Base-by-base conservation (phyloP, 192 early-diverging fungal species). In the Chytriomyces sp. region DNA sequence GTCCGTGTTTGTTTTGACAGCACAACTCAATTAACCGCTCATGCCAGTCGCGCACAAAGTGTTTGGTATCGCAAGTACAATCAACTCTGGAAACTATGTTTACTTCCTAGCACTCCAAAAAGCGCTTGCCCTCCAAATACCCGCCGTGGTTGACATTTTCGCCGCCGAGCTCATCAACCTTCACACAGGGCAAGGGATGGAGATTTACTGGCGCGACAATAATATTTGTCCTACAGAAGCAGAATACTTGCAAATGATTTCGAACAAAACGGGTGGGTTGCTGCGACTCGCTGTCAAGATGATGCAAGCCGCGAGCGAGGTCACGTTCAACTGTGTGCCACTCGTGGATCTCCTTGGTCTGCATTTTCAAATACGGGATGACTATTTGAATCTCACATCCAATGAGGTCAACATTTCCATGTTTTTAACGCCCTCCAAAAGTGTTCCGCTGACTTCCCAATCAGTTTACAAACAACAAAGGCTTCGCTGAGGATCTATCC, bases 141-240 rank as follows among this genome's bases (percentile, higher is more conserved):
- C 90, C 4, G 74, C 77, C 32, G 84, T 93, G 72, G 87, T 95
- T 3, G 80, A 88, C 4, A 93, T 96, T 71, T 99, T 93, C 77
- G 93, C 94, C 71, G 91, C 93, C 53, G 95, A 99, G 80, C 77
- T 99, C 36, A 53, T 98, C 33, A 90, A 92, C 60, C 75, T 98
- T 61, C 98, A 99, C 75, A 82, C 89, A 22, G 98, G 98, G 3
- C 98, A 99, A 83, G 98, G 98, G 17, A 94, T 96, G 93, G 98
- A 99, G 58, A 80, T 99, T 25, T 93, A 94, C 60, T 99, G 95
- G 93, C 84, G 98, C 36, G 98, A 99, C 53, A 91, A 86, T 28
- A 73, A 90, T 52, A 91, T 86, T 2, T 98, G 96, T 81, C 98
- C 98, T 0, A 90, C 89, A 17, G 95, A 99, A 76, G 86, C 90